These are phyloP conservation scores for Nitzschia palea DNA, from an alignment of 108 stramenopile genomes.

Conservation along the genomic window DNA sequence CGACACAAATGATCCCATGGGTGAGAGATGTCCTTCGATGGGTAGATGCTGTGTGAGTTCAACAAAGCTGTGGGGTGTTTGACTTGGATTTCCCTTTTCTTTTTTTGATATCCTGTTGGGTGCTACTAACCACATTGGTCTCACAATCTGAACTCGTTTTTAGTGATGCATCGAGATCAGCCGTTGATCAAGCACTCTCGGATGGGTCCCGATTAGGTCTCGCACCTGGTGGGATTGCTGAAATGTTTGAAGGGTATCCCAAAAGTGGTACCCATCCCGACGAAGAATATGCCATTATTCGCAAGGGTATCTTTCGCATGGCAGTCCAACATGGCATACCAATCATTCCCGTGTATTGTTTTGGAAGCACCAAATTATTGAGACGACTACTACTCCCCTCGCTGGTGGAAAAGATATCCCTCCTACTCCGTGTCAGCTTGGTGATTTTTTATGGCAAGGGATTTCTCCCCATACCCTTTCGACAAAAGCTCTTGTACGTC, in stretches of 20 bases:
- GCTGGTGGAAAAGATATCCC: conserved; percentile 72
- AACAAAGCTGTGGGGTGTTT: background rate
- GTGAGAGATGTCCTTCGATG: conserved; percentile 67
- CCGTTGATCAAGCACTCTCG: conserved; percentile 55
- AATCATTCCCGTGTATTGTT: conserved; percentile 86
- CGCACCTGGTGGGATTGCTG: conserved; percentile 91
- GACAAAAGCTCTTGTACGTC: conserved; percentile 72
- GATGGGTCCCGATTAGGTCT: conserved; percentile 54
- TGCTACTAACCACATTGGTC: background rate
- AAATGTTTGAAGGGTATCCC: conserved; percentile 92
- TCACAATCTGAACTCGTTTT: background rate
- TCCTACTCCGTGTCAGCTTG: conserved; percentile 67
- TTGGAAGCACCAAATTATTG: conserved; percentile 87
- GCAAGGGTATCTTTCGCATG: conserved; percentile 86
- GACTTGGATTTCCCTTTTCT: background rate
- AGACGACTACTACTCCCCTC: conserved; percentile 77
- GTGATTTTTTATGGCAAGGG: conserved; percentile 69
- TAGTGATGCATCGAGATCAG: conserved; percentile 62
- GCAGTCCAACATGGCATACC: conserved; percentile 80
- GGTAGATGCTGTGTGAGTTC: conserved; percentile 44
- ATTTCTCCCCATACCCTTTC: conserved; percentile 81
- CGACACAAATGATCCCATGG: conserved; percentile 75
- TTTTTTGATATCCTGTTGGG: background rate
- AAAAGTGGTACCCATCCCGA: conserved; percentile 63
- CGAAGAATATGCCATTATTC: conserved; percentile 84